Evolutionary conservation across 1,284 basidiomycete genomes (phyloP), one percentile per base, ranked within the genome.

Genomic region (Ceratobasidium sp.): DNA sequence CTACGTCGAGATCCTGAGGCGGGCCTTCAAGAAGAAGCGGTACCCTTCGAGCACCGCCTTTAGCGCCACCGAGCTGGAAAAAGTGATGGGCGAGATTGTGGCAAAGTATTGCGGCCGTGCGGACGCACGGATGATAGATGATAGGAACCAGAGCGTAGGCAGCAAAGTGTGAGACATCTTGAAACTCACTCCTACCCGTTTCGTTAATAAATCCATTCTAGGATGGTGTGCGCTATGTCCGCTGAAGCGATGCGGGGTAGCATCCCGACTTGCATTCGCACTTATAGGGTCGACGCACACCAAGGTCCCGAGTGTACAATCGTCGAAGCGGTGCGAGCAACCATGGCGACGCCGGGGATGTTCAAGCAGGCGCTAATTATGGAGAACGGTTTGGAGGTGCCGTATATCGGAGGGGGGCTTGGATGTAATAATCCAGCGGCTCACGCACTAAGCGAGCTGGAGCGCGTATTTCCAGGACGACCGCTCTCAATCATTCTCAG

Each of bases 1-100:
- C 19, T 82, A 82, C 64, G 78, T 77, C 27, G 33, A 73, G 8
- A 76, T 80, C 9, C 73, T 75, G 0, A 29, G 62, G 31, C 53
- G 24, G 15, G 59, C 53, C 8, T 75, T 73, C 50, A 11, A 41
- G 36, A 4, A 41, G 6, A 41, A 41, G 36, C 4, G 11, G 36
- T 41, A 11, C 6, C 4, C 11, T 4, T 41, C 36, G 36, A 41
- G 36, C 11, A 41, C 6, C 36, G 36, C 11, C 6, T 41, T 41
- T 11, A 41, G 36, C 11, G 36, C 36, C 11, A 41, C 36, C 11
- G 11, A 4, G 4, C 36, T 41, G 6, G 36, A 41, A 11, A 41
- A 4, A 41, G 36, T 41, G 4, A 41, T 41, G 6, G 36, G 36
- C 36, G 36, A 41, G 36, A 41, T 41, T 11, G 36, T 41, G 36